Percentiles rank a stretch among this genome's conserved stretches.
Evolutionary conservation across 2,329 filamentous ascomycete species (phyloP).

Genomic region (Eutypella sp.): DNA sequence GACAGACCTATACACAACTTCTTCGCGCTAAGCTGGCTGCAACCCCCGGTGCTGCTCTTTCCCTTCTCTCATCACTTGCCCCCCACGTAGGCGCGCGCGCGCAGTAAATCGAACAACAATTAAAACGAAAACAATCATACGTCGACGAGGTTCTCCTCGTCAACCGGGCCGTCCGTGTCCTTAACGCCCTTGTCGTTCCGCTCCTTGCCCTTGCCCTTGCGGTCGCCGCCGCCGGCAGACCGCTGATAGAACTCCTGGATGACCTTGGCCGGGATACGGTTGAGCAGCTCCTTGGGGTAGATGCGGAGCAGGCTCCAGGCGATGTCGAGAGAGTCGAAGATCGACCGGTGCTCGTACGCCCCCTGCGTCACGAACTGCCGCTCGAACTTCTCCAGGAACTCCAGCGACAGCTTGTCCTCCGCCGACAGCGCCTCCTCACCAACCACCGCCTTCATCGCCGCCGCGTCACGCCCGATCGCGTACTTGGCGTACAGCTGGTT

Average conservation of each 20-base stretch:
- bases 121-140: slow-evolving; percentile 32
- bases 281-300: slow-evolving; percentile 96
- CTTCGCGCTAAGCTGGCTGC: too few relatives aligned
- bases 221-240: slow-evolving; percentile 55
- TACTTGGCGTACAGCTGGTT: slow-evolving; percentile 99
- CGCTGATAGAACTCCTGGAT: slow-evolving; percentile 80
- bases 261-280: slow-evolving; percentile 82
- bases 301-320: slow-evolving; percentile 96
- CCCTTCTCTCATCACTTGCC: too few relatives aligned
- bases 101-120: not conserved
- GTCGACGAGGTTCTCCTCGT: slow-evolving; percentile 58
- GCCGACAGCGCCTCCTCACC: slow-evolving; percentile 93
- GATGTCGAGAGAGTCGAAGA: slow-evolving; percentile 90
- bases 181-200: slow-evolving; percentile 36
- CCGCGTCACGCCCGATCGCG: slow-evolving; percentile 95
- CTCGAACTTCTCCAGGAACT: slow-evolving; percentile 99
- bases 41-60: too few relatives aligned
- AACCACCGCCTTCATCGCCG: slow-evolving; percentile 98
- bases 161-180: slow-evolving; percentile 36
- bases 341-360: slow-evolving; percentile 84
- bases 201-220: slow-evolving; percentile 59
- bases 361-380: slow-evolving; percentile 89
- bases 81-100: too few relatives aligned
- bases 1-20: too few relatives aligned
- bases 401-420: slow-evolving; percentile 95